phyloP scores from a whole-genome alignment of 164 flowering plant genomes.

The Tinospora cordifolia region DNA sequence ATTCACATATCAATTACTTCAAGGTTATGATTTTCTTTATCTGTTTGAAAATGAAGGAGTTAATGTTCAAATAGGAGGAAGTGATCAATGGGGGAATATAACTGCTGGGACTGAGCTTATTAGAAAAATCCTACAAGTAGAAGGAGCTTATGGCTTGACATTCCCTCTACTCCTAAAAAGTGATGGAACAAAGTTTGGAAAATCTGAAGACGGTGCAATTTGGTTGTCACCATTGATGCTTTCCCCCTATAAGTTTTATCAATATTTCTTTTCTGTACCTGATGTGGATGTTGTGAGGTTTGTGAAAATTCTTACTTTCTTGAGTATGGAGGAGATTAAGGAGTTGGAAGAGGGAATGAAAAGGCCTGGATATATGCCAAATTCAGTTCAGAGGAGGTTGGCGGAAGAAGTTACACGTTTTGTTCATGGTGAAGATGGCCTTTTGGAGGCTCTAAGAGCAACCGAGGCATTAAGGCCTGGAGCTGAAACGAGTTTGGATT shows the following conservation, averaged over 20 bases:
- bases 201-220: constrained; percentile 9
- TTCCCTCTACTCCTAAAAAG: constrained; percentile 10
- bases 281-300: constrained; percentile 13
- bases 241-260: constrained; percentile 12
- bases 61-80: constrained; percentile 12
- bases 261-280: constrained; percentile 6
- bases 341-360: constrained; percentile 11
- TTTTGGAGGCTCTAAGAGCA: constrained; percentile 8
- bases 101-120: constrained; percentile 10
- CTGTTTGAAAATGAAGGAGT: constrained; percentile 10
- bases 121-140: constrained; percentile 6
- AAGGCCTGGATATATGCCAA: constrained; percentile 6
- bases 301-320: constrained; percentile 9
- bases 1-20: constrained; percentile 10
- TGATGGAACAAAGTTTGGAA: constrained; percentile 13
- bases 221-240: constrained; percentile 8
- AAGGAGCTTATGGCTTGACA: constrained; percentile 12
- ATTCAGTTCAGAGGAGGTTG: constrained; percentile 7
- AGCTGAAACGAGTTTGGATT: constrained; percentile 8
- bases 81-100: constrained; percentile 15
- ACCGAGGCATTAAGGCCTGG: constrained; percentile 11
- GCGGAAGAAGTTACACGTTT: constrained; percentile 12
- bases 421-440: constrained; percentile 11
- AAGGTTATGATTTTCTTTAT: constrained; percentile 10
- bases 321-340: constrained; percentile 8